Percentiles rank a stretch among this genome's conserved stretches.
phyloP scores from a whole-genome alignment of 1,284 basidiomycete genomes.

The Naganishia sp. region DNA sequence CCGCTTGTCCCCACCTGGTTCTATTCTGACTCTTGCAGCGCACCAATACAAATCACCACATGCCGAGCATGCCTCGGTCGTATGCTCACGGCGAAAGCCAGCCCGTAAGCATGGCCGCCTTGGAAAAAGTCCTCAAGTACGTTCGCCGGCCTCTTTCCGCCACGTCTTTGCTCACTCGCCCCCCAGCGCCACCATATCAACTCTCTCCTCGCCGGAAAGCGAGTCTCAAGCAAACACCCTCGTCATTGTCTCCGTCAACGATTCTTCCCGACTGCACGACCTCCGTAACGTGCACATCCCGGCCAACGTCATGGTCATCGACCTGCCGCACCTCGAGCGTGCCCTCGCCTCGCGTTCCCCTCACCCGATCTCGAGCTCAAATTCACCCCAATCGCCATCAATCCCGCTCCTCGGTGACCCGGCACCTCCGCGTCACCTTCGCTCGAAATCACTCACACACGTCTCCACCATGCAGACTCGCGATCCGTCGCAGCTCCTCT shows the following conservation, averaged over 20 bases:
- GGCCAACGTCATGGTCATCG: constrained; percentile 69
- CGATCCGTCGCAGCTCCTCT: constrained; percentile 35
- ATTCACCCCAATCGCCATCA: constrained; percentile 25
- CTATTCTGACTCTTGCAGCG: constrained; percentile 37
- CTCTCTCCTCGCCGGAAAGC: constrained; percentile 71
- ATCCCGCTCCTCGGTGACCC: background rate
- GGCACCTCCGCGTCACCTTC: constrained; percentile 10
- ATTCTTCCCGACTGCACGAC: constrained; percentile 41
- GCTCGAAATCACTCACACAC: constrained; percentile 21
- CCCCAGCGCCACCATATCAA: constrained; percentile 65
- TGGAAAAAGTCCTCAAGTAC: constrained; percentile 68
- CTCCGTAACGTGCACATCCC: constrained; percentile 59
- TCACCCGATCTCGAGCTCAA: constrained; percentile 8
- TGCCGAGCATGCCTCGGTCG: constrained; percentile 43
- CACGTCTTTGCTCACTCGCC: background rate
- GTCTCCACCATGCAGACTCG: background rate
- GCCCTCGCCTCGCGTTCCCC: constrained; percentile 54
- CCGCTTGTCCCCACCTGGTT: constrained; percentile 38
- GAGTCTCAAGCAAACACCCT: constrained; percentile 71
- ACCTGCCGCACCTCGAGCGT: constrained; percentile 65
- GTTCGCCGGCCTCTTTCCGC: constrained; percentile 24
- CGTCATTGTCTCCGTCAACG: constrained; percentile 71
- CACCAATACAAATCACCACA: constrained; percentile 44
- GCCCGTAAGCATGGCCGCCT: constrained; percentile 65
- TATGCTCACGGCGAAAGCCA: constrained; percentile 72